phyloP scores from a whole-genome alignment of 1,139 yeast genomes.

The Taiozyma sp. region DNA sequence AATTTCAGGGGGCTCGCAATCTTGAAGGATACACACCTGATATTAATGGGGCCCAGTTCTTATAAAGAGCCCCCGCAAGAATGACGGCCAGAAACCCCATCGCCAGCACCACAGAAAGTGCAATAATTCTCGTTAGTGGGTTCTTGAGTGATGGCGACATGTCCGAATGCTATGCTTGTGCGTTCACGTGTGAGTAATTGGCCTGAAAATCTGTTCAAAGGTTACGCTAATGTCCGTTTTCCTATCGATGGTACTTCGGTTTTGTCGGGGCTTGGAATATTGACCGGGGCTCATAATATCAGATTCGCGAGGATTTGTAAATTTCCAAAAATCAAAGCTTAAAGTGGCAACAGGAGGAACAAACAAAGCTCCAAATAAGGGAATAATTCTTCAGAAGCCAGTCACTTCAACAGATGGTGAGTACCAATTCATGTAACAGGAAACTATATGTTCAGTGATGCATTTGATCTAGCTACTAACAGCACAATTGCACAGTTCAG shows the following conservation, averaged over 20 bases:
- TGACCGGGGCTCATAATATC: neutral
- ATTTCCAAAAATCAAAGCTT: neutral
- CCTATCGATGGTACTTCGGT: neutral
- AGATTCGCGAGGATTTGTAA: neutral
- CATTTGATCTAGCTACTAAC: neutral
- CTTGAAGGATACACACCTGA: constrained; percentile 14
- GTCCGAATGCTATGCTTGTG: neutral
- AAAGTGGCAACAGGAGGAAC: neutral
- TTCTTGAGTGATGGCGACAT: constrained; percentile 25
- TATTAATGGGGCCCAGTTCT: constrained; percentile 77
- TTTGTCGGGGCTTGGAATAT: neutral
- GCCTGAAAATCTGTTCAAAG: neutral
- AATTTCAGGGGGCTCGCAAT: neutral
- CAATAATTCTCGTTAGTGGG: constrained; percentile 71
- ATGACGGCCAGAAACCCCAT: constrained; percentile 75
- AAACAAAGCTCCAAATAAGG: neutral
- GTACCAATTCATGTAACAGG: neutral
- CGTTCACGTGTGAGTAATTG: neutral
- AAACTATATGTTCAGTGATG: neutral
- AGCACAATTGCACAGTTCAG: constrained; percentile 51
- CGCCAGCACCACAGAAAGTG: constrained; percentile 68
- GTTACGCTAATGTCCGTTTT: neutral
- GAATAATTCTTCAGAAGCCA: neutral
- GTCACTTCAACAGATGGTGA: neutral
- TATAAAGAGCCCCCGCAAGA: constrained; percentile 60